A percentile compares a stretch with the other conserved stretches of the same genome.
phyloP scores from a whole-genome alignment of 257 asterid genomes.

The Jacaranda mimosifolia region DNA sequence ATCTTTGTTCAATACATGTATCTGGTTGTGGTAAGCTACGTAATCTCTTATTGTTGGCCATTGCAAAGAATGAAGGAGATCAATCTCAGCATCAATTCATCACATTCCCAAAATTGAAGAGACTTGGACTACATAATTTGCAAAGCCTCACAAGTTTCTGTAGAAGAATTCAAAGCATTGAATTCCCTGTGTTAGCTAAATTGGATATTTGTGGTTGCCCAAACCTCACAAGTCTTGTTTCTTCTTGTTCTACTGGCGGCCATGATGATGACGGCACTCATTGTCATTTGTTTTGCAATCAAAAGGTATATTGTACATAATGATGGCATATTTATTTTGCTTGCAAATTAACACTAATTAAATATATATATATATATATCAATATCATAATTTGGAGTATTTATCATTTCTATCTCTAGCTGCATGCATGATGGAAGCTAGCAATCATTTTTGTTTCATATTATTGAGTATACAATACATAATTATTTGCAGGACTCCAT shows the following conservation, averaged over 20 bases:
- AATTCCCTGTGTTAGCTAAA: background rate
- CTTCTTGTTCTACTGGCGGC: too few relatives aligned
- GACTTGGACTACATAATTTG: background rate
- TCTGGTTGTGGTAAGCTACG: background rate
- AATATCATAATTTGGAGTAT: too few relatives aligned
- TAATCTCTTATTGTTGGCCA: background rate
- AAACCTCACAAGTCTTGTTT: background rate
- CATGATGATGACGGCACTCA: background rate
- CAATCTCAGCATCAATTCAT: background rate
- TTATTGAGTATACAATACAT: too few relatives aligned
- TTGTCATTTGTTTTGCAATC: background rate
- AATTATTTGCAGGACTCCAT: too few relatives aligned
- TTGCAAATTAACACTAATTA: too few relatives aligned
- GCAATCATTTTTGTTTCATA: too few relatives aligned
- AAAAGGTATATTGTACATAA: background rate
- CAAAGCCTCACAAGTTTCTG: background rate
- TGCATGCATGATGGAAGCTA: too few relatives aligned
- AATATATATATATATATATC: too few relatives aligned
- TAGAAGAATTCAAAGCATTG: slow-evolving; percentile 12
- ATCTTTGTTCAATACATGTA: background rate
- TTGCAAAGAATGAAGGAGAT: background rate
- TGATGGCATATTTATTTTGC: too few relatives aligned
- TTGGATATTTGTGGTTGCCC: background rate
- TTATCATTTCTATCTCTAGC: too few relatives aligned
- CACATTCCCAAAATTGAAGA: slow-evolving; percentile 3